Evolutionary conservation across 139 green algal genomes (phyloP).

Genomic region (Mesostigma viride): DNA sequence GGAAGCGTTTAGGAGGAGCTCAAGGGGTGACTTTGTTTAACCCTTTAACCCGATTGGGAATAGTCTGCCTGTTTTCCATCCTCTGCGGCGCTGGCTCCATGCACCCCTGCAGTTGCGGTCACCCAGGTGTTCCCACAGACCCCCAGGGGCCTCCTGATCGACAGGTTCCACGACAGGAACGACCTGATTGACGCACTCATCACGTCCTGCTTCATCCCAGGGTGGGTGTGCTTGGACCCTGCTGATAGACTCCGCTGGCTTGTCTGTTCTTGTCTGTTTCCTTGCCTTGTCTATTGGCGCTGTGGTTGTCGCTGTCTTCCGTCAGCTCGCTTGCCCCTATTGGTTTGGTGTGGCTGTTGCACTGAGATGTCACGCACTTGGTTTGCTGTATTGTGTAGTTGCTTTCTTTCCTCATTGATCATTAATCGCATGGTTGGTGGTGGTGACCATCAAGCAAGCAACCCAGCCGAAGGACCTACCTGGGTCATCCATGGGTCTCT

Average conservation of each 20-base stretch:
- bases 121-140: conserved; percentile 36
- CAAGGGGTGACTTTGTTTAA: no score
- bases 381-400: not conserved
- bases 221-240: no score
- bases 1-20: no score
- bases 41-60: no score
- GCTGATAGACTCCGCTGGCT: not conserved
- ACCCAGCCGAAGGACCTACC: no score
- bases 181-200: conserved; percentile 66
- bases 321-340: not conserved
- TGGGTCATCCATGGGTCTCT: no score
- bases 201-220: conserved; percentile 68
- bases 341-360: not conserved
- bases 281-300: not conserved
- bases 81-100: no score
- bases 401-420: conserved; percentile 12
- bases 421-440: no score
- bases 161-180: conserved; percentile 46
- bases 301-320: not conserved
- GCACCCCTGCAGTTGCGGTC: conserved; percentile 38
- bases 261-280: not conserved
- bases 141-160: conserved; percentile 38
- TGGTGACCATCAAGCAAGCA: no score
- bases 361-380: not conserved
- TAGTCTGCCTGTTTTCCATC: no score